Percentiles rank a stretch among this genome's conserved stretches.
phyloP scores from a whole-genome alignment of 2,329 filamentous ascomycete species.

The Leptosphaerulina australis region DNA sequence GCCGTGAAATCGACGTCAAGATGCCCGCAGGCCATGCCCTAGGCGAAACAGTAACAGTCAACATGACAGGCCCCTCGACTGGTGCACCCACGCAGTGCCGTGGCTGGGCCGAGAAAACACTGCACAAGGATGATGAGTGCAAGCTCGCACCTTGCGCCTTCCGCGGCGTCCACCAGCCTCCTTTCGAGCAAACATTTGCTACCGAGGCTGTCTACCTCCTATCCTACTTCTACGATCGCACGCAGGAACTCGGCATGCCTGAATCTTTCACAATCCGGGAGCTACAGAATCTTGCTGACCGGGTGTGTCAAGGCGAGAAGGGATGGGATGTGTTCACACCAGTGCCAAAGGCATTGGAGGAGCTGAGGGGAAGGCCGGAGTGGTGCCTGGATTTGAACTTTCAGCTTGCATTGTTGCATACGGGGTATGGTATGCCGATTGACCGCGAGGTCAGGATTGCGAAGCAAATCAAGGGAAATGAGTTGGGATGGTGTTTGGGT shows the following conservation, averaged over 20 bases:
- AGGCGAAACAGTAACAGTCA: slow-evolving; percentile 70
- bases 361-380: slow-evolving; percentile 82
- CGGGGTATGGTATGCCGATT: slow-evolving; percentile 97
- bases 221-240: slow-evolving; percentile 98
- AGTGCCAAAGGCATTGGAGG: slow-evolving; percentile 77
- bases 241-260: slow-evolving; percentile 94
- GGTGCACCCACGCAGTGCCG: slow-evolving; percentile 86
- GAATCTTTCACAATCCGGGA: slow-evolving; percentile 92
- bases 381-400: slow-evolving; percentile 96
- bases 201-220: slow-evolving; percentile 94
- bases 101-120: slow-evolving; percentile 83
- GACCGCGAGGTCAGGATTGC: slow-evolving; percentile 96
- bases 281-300: slow-evolving; percentile 81
- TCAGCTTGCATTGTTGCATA: slow-evolving; percentile 90
- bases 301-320: slow-evolving; percentile 79
- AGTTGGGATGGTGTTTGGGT: slow-evolving; percentile 96
- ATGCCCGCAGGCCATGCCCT: slow-evolving; percentile 70
- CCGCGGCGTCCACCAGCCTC: slow-evolving; percentile 94
- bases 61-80: slow-evolving; percentile 82
- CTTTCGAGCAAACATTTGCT: slow-evolving; percentile 88
- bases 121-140: slow-evolving; percentile 85
- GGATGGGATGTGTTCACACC: slow-evolving; percentile 81
- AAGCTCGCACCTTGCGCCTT: slow-evolving; percentile 92
- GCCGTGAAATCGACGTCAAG: slow-evolving; percentile 73
- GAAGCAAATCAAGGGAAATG: slow-evolving; percentile 98